Evolutionary conservation across 495 filamentous ascomycete species (phyloP), one percentile per base, ranked within the genome.

Genomic region (Penicillium egyptiacum): DNA sequence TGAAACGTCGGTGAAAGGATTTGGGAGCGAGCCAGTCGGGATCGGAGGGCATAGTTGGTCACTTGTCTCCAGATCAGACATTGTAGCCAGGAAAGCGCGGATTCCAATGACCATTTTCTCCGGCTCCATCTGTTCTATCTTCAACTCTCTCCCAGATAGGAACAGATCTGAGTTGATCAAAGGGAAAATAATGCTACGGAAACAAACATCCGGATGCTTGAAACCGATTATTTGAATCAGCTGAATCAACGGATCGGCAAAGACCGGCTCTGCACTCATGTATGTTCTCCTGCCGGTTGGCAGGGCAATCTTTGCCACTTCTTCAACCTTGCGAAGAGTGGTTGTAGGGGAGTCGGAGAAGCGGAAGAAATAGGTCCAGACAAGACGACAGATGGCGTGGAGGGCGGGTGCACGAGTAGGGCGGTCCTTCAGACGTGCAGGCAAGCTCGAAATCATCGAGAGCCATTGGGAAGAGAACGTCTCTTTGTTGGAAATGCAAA

Each of bases 41-140:
- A 97, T 96, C 0, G 91, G 89, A 22, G 94, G 94, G 39, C 84
- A 83, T 16, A 88, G 82, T 62, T 83, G 79, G 33, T 93, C 87
- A 26, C 86, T 86, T 51, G 86, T 93, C 72, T 98, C 94, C n/a
- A 98, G 73, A 70, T 99, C 94, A 1, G 88, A 79, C 87, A 98
- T 92, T 42, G 97, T 89, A 11, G 88, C 87, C 7, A 99, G 78
- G 64, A 97, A 99, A 9, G 94, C 79, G 49, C 90, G 83, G 55
- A 99, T 99, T 11, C 92, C 94, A 65, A 99, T 88, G 10, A 97
- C 91, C 78, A 97, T 96, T 66, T 88, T 88, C 66, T 99, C 94
- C 0, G 94, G 94, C 50, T 97, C 94, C 62, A 99, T 85, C 63
- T 94, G 90, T 66, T 97, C 93, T 47, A 96, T 88, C 65, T 85